Evolutionary conservation across 2,329 filamentous ascomycete genomes (phyloP), one percentile per base, ranked within the genome.

Genomic region (Dactylonectria macrodidyma): DNA sequence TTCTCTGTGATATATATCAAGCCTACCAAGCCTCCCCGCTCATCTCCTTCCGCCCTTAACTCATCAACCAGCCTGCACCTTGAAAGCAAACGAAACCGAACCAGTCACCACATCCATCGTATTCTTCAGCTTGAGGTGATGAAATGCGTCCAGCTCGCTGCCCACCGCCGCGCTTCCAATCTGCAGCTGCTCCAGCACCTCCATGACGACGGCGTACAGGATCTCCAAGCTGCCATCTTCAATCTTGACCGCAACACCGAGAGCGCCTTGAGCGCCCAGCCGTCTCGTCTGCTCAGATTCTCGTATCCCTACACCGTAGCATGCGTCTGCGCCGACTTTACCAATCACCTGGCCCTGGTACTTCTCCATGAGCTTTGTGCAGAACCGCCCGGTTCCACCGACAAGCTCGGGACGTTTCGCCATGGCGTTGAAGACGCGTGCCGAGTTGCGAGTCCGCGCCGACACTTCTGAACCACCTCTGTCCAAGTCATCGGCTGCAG

Each of bases 281-380:
- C 61, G 68, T n/a, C 62, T 71, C 0, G 83, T 84, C 22, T 78
- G 69, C 30, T 80, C 75, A 1, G 80, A 82, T 8, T 73, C 77
- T n/a, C 81, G 76, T 3, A 87, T 71, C 0, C 81, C 84, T 8
- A 87, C 73, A 0, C 80, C 83, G 69, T 87, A 87, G 55, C 83
- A 87, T 0, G 79, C 85, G 69, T 87, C 84, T 0, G 85, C 85
- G 0, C 85, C 85, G 3, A 87, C 48, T 67, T 88, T 87, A 1
- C 85, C 84, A 44, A 86, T 78, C 0, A 86, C 59, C 0, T 65
- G 33, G 0, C 81, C 83, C 2, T 69, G 50, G 59, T 81, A 86
- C 2, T 74, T 73, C 10, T 62, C 33, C 84, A 86, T 85, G 2
- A 87, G 75, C 8, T 70, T 69, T 0, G 84, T 87, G 56, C 84